Base-by-base conservation (phyloP, 148 eudicot genomes). In the Limonium bicolor region DNA sequence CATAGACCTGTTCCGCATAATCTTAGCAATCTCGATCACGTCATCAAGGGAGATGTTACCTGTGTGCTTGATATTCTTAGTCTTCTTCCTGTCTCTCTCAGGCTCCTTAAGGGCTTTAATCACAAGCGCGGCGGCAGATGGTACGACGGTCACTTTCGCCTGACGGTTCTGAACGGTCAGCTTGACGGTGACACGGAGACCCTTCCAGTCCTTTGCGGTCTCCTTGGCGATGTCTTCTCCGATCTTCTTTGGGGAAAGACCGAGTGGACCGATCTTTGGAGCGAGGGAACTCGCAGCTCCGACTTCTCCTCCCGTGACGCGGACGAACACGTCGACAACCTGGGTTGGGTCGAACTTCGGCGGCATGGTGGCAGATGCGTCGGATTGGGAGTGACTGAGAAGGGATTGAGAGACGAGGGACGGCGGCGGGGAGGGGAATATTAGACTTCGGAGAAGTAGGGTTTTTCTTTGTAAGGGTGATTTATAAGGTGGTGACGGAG, bases 191-290 rank as follows among this genome's bases (percentile, higher is more conserved):
- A 80, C 90, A 0, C 84, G 74, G 16, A 76, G 69, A 20, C 90
- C 90, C 71, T 80, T 80, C 84, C 90, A 76, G 50, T 79, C 87
- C 36, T 75, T 79, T 6, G 87, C 76, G 4, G 87, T 79, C 28
- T 79, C 87, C 40, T 79, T 79, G 32, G 86, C 82, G 43, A 78
- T 78, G 62, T 74, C 86, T 63, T 78, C 86, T 20, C 86, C 86
- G 55, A 78, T 74, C 20, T 78, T 78, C 63, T 78, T 74, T 0
- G 82, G 87, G 27, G 82, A 74, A 15, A 79, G 73, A 58, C 82
- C 87, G 6, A 79, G 56, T 0, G 87, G 87, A 0, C 87, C 87
- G 65, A 79, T 79, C 40, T 79, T 79, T 5, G 87, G 87, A 5
- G 87, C 87, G 19, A 79, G 71, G 2, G 87, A 79, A 22, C 69